phyloP scores from a whole-genome alignment of 176 grass and related monocot species.

The Avena atlantica region DNA sequence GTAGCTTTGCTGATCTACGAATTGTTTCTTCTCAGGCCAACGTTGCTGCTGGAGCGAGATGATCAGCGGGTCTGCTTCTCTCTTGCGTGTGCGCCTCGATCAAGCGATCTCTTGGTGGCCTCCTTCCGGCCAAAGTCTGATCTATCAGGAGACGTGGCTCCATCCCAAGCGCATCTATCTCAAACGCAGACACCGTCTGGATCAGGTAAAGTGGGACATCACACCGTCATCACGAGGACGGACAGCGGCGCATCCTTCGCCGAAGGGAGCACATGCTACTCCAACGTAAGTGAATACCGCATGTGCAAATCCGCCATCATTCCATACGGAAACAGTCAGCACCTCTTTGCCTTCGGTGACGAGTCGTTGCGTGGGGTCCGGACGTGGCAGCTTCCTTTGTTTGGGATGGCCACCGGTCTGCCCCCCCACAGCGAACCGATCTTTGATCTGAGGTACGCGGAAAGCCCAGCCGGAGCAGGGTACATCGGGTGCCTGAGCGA shows the following conservation, averaged over 20 bases:
- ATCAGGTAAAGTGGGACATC: slow-evolving; percentile 62
- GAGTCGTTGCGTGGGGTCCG: slow-evolving; percentile 55
- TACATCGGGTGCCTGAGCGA: slow-evolving; percentile 77
- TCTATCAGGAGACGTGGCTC: slow-evolving; percentile 11
- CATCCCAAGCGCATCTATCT: slow-evolving; percentile 56
- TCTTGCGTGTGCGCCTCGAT: slow-evolving; percentile 54
- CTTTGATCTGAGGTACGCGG: slow-evolving; percentile 79
- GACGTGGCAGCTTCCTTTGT: slow-evolving; percentile 71
- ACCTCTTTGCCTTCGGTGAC: slow-evolving; percentile 68
- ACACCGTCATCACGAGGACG: slow-evolving; percentile 55
- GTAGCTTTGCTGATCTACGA: background rate
- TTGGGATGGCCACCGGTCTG: slow-evolving; percentile 43
- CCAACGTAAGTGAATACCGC: slow-evolving; percentile 56
- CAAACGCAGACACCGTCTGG: slow-evolving; percentile 43
- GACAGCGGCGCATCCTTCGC: slow-evolving; percentile 32
- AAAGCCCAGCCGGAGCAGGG: slow-evolving; percentile 23
- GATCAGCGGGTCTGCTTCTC: slow-evolving; percentile 68
- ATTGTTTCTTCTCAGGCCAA: slow-evolving; percentile 52
- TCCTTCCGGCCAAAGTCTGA: slow-evolving; percentile 74
- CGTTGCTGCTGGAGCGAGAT: slow-evolving; percentile 52
- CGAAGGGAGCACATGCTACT: slow-evolving; percentile 42
- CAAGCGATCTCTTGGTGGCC: slow-evolving; percentile 63
- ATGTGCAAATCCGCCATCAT: slow-evolving; percentile 75
- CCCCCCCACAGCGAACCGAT: slow-evolving; percentile 55
- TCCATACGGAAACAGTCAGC: slow-evolving; percentile 12